Evolutionary conservation across 179 eudicot genomes (phyloP).

Genomic region (Silene noctiflora): DNA sequence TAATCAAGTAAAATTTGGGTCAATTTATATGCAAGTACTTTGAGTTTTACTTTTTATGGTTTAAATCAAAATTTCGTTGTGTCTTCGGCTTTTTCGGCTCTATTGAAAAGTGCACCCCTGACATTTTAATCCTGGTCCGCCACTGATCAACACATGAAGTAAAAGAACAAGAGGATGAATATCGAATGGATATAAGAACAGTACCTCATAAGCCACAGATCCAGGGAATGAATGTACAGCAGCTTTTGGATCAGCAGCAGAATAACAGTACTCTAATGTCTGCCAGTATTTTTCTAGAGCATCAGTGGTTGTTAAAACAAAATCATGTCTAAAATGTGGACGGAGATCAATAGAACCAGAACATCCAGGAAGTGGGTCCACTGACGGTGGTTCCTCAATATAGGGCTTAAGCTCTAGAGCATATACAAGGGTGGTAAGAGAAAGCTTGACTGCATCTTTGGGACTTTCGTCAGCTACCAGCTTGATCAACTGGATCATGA

Average conservation of each 20-base stretch:
- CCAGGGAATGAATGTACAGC: conserved; percentile 96
- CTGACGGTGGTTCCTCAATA: conserved; percentile 78
- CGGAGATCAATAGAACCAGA: conserved; percentile 59
- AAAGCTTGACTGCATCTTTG: conserved; percentile 41
- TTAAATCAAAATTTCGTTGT: too few relatives aligned
- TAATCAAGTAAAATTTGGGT: too few relatives aligned
- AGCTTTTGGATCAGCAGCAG: conserved; percentile 76
- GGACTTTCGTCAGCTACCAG: conserved; percentile 54
- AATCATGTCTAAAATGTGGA: conserved; percentile 89
- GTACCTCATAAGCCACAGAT: conserved; percentile 76
- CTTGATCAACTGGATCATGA: conserved; percentile 59
- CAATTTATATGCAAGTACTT: too few relatives aligned
- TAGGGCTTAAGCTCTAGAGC: conserved; percentile 93
- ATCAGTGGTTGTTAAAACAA: conserved; percentile 64
- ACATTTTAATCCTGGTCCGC: too few relatives aligned
- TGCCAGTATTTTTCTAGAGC: conserved; percentile 93
- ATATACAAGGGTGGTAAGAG: conserved; percentile 58
- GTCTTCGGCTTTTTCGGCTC: too few relatives aligned
- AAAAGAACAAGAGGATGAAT: not conserved
- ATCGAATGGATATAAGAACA: conserved; percentile 14
- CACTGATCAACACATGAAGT: not conserved
- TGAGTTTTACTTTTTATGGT: too few relatives aligned
- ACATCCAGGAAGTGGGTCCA: conserved; percentile 37
- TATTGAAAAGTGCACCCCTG: too few relatives aligned
- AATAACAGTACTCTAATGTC: conserved; percentile 90